These are phyloP conservation scores for Magnolia sinica DNA, from an alignment of 164 flowering plant species.

Conservation along the genomic window DNA sequence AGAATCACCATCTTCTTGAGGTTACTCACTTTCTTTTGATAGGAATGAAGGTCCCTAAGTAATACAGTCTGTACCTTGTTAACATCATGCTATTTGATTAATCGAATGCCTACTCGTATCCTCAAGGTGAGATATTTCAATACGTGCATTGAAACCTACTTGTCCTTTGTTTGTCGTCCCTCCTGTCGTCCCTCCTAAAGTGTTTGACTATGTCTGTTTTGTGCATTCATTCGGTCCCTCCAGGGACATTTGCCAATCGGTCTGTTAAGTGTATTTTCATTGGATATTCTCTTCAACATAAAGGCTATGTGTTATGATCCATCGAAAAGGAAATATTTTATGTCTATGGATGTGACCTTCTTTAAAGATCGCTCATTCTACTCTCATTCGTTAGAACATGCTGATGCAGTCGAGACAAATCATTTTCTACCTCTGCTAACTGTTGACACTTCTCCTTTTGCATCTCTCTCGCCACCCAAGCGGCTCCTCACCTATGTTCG, in stretches of 20 bases:
- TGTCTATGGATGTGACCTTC: neutral
- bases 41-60: neutral
- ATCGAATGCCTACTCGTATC: neutral
- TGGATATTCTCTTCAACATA: neutral
- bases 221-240: neutral
- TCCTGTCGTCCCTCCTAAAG: neutral
- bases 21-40: too few species aligned
- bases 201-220: too few species aligned
- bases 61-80: neutral
- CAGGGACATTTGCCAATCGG: neutral
- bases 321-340: neutral
- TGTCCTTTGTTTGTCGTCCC: neutral
- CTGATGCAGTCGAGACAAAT: neutral
- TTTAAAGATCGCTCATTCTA: too few species aligned
- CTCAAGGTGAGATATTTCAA: neutral
- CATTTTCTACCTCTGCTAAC: neutral
- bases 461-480: neutral
- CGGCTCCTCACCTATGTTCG: neutral
- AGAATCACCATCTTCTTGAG: too few species aligned
- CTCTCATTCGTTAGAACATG: neutral
- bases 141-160: neutral
- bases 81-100: neutral
- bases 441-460: neutral
- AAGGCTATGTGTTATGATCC: neutral
- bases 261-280: neutral